Percentiles rank a stretch among this genome's conserved stretches.
phyloP scores from a whole-genome alignment of 805 yeast genomes.

The Tetrapisispora phaffii region DNA sequence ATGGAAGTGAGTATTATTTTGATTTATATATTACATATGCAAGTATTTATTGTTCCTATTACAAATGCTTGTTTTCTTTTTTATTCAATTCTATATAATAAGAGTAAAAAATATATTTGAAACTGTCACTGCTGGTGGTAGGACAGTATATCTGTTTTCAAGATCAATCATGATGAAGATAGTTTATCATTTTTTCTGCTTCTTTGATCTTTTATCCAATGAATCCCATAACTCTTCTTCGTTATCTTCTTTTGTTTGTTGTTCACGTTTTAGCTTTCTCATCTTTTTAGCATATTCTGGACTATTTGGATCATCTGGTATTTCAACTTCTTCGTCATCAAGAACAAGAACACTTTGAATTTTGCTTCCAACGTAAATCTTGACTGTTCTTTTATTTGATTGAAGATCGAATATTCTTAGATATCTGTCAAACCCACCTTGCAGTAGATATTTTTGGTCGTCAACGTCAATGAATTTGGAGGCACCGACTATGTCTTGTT shows the following conservation, averaged over 20 bases:
- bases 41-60: background rate
- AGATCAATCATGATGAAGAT: background rate
- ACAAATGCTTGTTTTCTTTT: background rate
- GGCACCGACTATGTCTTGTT: constrained; percentile 63
- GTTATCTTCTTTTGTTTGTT: constrained; percentile 28
- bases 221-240: constrained; percentile 29
- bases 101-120: too few relatives aligned
- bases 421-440: constrained; percentile 86
- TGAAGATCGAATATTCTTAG: constrained; percentile 62
- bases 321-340: constrained; percentile 30
- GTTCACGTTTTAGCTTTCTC: constrained; percentile 30
- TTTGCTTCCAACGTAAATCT: constrained; percentile 70
- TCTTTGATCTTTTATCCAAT: constrained; percentile 15
- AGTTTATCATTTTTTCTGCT: background rate
- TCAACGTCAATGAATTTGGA: constrained; percentile 18
- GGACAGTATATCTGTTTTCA: too few relatives aligned
- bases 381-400: constrained; percentile 49
- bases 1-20: background rate
- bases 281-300: constrained; percentile 23
- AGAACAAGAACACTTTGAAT: constrained; percentile 27
- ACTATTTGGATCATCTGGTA: constrained; percentile 19
- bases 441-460: constrained; percentile 40
- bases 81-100: too few relatives aligned
- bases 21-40: background rate
- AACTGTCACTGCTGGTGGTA: too few relatives aligned